Evolutionary conservation across 805 yeast genomes (phyloP).

Genomic region (Dipodascus albidus): DNA sequence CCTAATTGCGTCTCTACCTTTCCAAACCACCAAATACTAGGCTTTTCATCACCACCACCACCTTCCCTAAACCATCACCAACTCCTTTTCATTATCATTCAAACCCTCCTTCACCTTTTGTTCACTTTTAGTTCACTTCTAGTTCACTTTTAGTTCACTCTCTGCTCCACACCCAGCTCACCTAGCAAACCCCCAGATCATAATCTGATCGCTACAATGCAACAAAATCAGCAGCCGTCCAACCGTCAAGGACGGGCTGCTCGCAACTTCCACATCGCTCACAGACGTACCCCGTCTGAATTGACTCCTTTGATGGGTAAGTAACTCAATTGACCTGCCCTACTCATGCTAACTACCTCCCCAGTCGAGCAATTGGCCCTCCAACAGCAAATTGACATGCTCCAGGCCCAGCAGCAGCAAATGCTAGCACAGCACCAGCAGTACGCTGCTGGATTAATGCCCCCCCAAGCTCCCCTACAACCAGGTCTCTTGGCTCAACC

Average conservation of each 20-base stretch:
- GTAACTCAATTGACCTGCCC: conserved; percentile 14
- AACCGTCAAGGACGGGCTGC: background rate
- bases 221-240: background rate
- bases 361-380: conserved; percentile 56
- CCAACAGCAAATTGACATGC: conserved; percentile 85
- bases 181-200: too few species aligned
- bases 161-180: background rate
- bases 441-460: conserved; percentile 22
- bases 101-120: background rate
- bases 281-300: conserved; percentile 91
- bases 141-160: background rate
- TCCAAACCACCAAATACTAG: too few species aligned
- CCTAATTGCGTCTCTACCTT: background rate
- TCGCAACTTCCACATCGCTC: conserved; percentile 76
- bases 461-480: conserved; percentile 10
- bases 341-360: background rate
- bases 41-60: background rate
- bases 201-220: too few species aligned
- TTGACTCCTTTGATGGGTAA: conserved; percentile 77
- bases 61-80: background rate
- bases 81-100: background rate
- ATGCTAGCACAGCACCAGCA: conserved; percentile 57
- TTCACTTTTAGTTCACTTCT: background rate
- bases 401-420: conserved; percentile 88
- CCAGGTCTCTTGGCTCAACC: conserved; percentile 13